phyloP scores from a whole-genome alignment of 2,329 filamentous ascomycete genomes.

The Claviceps cyperi region DNA sequence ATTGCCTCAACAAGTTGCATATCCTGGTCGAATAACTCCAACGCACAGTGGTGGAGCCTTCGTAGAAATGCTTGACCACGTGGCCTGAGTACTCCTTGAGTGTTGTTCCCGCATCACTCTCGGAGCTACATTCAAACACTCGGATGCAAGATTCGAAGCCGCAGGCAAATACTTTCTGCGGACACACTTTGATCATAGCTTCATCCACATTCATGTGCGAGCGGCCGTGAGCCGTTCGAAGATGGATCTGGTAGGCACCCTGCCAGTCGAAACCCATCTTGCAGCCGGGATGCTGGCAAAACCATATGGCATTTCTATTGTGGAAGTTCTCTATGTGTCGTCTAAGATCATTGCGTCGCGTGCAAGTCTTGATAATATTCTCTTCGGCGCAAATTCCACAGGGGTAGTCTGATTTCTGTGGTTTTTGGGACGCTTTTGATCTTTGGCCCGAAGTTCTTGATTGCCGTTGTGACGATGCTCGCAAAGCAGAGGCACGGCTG shows the following conservation, averaged over 20 bases:
- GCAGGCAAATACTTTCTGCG: conserved; percentile 33
- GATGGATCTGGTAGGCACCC: conserved; percentile 31
- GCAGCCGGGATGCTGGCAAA: conserved; percentile 29
- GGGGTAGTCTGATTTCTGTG: conserved; percentile 12
- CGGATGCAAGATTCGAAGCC: conserved; percentile 29
- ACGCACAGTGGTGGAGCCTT: conserved; percentile 22
- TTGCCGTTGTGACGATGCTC: background rate
- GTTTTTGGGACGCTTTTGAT: background rate
- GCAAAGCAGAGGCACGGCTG: background rate
- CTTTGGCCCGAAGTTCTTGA: background rate
- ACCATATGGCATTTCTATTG: conserved; percentile 31
- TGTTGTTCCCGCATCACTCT: conserved; percentile 22
- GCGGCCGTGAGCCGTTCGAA: conserved; percentile 29
- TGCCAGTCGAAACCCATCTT: conserved; percentile 32
- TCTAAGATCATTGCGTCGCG: conserved; percentile 27
- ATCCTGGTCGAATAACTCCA: conserved; percentile 32
- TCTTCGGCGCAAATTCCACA: conserved; percentile 23
- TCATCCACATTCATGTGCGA: conserved; percentile 27
- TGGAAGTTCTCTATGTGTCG: conserved; percentile 35
- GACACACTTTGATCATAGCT: conserved; percentile 28
- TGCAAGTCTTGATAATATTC: conserved; percentile 7
- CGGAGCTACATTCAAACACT: conserved; percentile 28
- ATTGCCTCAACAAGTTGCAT: conserved; percentile 29
- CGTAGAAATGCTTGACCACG: conserved; percentile 32
- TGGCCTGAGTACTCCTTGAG: conserved; percentile 33